phyloP scores from a whole-genome alignment of 306 rosid genomes.

The Fragaria ananassa region DNA sequence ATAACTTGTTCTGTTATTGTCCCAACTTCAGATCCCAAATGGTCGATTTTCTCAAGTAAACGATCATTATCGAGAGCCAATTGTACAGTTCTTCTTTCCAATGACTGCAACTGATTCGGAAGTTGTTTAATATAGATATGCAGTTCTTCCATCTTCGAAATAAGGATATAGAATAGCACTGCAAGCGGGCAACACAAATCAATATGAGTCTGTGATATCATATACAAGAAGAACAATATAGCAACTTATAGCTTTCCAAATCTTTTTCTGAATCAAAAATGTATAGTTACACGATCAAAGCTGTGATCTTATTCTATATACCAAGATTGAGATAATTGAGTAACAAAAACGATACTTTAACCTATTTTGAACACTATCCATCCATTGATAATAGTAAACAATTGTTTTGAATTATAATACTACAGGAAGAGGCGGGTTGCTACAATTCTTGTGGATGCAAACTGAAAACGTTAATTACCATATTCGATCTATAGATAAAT shows the following conservation, averaged over 20 bases:
- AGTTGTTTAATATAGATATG: background rate
- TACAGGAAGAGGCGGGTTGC: background rate
- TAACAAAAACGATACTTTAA: background rate
- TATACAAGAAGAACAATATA: background rate
- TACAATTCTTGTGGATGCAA: background rate
- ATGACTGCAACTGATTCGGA: background rate
- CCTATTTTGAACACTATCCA: background rate
- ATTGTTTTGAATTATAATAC: background rate
- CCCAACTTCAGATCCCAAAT: background rate
- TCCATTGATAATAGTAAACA: background rate
- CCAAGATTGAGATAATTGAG: background rate
- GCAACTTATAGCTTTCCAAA: background rate
- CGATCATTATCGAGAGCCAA: background rate
- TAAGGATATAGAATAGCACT: conserved; percentile 13
- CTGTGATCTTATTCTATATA: background rate
- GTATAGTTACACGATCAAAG: background rate
- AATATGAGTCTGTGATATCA: background rate
- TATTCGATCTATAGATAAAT: background rate
- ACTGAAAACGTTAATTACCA: background rate
- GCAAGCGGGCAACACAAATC: background rate
- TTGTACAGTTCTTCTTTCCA: background rate
- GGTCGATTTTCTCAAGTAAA: background rate
- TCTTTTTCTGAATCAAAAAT: background rate
- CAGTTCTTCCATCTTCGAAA: background rate
- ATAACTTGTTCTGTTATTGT: background rate